Conservation (phyloP, 2,329 filamentous ascomycete species). For the Ceratocystis lukuohia region DNA sequence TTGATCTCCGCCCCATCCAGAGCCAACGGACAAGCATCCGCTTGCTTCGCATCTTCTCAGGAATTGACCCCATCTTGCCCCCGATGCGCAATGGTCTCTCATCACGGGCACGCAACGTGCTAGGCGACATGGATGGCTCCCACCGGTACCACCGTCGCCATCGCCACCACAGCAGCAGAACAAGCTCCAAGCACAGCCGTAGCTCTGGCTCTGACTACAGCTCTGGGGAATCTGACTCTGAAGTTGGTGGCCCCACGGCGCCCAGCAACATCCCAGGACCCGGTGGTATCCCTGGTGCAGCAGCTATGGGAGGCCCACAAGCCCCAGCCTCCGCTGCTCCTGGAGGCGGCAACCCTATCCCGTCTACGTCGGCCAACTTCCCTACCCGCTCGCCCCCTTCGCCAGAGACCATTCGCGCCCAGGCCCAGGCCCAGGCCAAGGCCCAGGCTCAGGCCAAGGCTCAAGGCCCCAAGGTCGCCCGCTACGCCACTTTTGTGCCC, state of each 20-base stretch:
- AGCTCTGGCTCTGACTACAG: not conserved
- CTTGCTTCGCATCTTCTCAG: slow-evolving; percentile 19
- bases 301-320: not conserved
- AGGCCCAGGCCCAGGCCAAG: not conserved
- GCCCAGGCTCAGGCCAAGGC: slow-evolving; percentile 1
- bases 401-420: not conserved
- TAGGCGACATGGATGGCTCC: not conserved
- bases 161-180: slow-evolving; percentile 4
- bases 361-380: not conserved
- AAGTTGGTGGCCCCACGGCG: not conserved
- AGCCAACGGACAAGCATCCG: slow-evolving; percentile 12
- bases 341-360: not conserved
- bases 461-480: slow-evolving; percentile 15
- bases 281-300: not conserved
- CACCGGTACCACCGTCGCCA: not conserved
- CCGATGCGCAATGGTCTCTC: slow-evolving; percentile 8
- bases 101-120: not conserved
- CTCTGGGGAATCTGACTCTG: slow-evolving; percentile 1
- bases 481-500: slow-evolving; percentile 16
- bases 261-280: not conserved
- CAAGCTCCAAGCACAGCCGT: not conserved
- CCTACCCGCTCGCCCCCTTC: slow-evolving; percentile 7
- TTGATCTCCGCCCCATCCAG: slow-evolving; percentile 9
- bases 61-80: slow-evolving; percentile 18
- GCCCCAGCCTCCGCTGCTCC: not conserved